These are phyloP conservation scores for Kockiozyma suomiensis DNA, from an alignment of 805 yeast genomes.

Conservation along the genomic window DNA sequence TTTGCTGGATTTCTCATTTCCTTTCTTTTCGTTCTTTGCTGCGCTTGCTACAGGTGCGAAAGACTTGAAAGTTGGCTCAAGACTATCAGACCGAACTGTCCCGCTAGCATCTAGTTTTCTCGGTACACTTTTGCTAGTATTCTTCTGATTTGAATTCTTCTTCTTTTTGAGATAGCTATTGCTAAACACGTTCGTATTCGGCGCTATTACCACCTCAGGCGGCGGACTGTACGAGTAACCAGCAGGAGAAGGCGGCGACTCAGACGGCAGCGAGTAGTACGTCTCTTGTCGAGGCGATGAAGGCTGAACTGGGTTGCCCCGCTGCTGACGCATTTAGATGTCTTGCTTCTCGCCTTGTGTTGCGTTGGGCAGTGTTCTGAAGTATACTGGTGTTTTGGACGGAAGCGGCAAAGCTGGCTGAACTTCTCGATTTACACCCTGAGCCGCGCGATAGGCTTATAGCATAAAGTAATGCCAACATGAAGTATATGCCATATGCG, in stretches of 20 bases:
- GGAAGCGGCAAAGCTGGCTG: neutral
- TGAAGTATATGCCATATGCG: neutral
- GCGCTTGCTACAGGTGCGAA: neutral
- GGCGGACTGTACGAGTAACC: neutral
- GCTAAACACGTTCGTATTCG: conserved; percentile 6
- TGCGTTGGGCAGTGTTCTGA: too few species aligned
- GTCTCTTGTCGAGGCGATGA: conserved; percentile 9
- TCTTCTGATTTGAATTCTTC: neutral
- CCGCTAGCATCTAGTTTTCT: conserved; percentile 23
- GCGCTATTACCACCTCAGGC: conserved; percentile 11
- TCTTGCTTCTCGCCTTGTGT: too few species aligned
- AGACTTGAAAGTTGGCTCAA: conserved; percentile 8
- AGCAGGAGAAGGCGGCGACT: conserved; percentile 29
- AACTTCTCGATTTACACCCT: neutral
- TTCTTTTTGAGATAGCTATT: conserved; percentile 2
- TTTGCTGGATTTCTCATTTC: neutral
- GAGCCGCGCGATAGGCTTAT: conserved; percentile 8
- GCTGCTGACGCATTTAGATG: conserved; percentile 8
- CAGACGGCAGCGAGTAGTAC: conserved; percentile 28
- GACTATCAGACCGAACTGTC: conserved; percentile 11
- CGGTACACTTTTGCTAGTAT: conserved; percentile 12
- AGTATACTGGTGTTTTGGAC: neutral
- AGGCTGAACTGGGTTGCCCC: neutral
- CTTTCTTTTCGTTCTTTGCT: conserved; percentile 2
- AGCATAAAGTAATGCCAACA: neutral